Evolutionary conservation across 2,329 filamentous ascomycete genomes (phyloP).

Genomic region (Ceratocystis variospora): DNA sequence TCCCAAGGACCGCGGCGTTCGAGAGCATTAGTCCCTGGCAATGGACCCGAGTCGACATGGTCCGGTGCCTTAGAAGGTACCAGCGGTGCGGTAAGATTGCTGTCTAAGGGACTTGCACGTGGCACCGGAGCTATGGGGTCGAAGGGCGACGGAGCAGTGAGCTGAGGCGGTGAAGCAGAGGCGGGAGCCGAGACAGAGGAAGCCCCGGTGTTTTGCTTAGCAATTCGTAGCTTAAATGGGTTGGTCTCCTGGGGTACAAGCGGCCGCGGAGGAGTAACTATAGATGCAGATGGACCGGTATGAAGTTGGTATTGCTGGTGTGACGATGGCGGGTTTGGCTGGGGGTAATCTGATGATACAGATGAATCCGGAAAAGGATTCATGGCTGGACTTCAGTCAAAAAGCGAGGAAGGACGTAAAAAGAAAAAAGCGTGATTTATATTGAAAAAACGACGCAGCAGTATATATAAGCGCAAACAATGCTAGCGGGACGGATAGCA

Average conservation of each 20-base stretch:
- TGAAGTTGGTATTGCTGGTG: neutral
- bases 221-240: conserved; percentile 8
- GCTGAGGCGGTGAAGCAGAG: neutral
- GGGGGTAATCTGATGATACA: neutral
- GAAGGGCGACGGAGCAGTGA: neutral
- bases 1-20: conserved; percentile 1
- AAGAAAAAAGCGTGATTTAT: neutral
- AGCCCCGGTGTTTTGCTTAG: conserved; percentile 3
- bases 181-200: neutral
- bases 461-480: neutral
- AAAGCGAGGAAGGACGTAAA: neutral
- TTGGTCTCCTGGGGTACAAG: conserved; percentile 9
- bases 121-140: neutral
- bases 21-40: conserved; percentile 13
- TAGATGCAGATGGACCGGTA: neutral
- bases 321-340: neutral
- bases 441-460: neutral
- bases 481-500: neutral
- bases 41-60: neutral
- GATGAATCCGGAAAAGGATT: neutral
- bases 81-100: neutral
- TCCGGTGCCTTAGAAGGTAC: neutral
- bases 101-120: neutral
- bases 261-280: neutral
- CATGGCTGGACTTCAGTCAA: neutral